Conservation (phyloP, 352 stramenopile species). For the Paralagenidium karlingii region DNA sequence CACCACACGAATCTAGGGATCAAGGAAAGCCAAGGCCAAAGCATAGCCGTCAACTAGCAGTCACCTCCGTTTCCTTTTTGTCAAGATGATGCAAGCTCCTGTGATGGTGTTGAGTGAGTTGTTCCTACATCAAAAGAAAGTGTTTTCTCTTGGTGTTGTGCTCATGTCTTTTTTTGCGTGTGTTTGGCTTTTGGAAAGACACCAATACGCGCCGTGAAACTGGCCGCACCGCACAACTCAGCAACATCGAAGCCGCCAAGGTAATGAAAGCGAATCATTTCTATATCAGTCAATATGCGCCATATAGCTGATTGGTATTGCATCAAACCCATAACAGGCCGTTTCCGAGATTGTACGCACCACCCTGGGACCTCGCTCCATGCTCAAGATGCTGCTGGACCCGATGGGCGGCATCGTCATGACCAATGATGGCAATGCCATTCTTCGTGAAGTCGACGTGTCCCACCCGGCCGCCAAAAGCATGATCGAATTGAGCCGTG, state of each 20-base stretch:
- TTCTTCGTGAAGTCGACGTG: conserved; percentile 97
- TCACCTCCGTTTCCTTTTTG: too few species aligned
- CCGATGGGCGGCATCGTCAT: conserved; percentile 99
- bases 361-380: conserved; percentile 96
- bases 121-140: not conserved
- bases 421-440: conserved; percentile 99
- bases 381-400: conserved; percentile 99
- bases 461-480: conserved; percentile 97
- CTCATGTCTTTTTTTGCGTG: not conserved
- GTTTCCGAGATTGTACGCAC: conserved; percentile 98
- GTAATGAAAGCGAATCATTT: conserved; percentile 2
- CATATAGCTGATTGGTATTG: too few species aligned
- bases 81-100: conserved; percentile 69
- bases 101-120: conserved; percentile 90
- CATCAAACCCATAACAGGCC: conserved; percentile 26
- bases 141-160: not conserved
- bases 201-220: conserved; percentile 98
- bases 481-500: conserved; percentile 99
- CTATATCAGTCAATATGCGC: not conserved
- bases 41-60: too few species aligned
- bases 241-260: conserved; percentile 97
- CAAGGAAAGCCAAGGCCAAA: too few species aligned
- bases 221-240: conserved; percentile 94
- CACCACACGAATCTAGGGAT: too few species aligned
- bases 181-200: conserved; percentile 41